A percentile compares a stretch with the other conserved stretches of the same genome.
phyloP scores from a whole-genome alignment of 441 rosid genomes.

The Euphorbia corollata region DNA sequence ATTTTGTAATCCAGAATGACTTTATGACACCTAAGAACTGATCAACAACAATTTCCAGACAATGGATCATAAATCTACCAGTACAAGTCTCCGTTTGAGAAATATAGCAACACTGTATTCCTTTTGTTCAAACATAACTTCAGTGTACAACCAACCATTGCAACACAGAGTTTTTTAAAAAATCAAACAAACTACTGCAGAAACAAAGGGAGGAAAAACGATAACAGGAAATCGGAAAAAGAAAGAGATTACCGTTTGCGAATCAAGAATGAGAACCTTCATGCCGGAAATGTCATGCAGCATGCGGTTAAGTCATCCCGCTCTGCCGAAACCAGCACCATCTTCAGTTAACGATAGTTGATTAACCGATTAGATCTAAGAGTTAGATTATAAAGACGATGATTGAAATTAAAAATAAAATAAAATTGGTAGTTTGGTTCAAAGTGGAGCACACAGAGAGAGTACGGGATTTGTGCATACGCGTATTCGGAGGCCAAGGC shows the following conservation, averaged over 20 bases:
- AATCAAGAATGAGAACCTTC: slow-evolving; percentile 3
- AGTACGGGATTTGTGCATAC: too few relatives aligned
- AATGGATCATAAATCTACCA: not conserved
- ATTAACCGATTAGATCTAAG: too few relatives aligned
- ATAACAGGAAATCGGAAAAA: not conserved
- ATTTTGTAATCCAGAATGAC: not conserved
- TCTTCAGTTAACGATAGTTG: too few relatives aligned
- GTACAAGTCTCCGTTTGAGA: not conserved
- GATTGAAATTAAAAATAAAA: too few relatives aligned
- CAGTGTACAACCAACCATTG: not conserved
- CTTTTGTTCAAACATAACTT: not conserved
- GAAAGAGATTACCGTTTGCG: slow-evolving; percentile 60
- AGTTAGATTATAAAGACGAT: too few relatives aligned
- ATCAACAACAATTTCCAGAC: not conserved
- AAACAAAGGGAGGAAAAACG: not conserved
- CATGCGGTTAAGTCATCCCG: too few relatives aligned
- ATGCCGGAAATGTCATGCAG: too few relatives aligned
- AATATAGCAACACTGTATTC: not conserved
- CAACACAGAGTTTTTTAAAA: not conserved
- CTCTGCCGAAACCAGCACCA: too few relatives aligned
- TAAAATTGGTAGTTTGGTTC: too few relatives aligned
- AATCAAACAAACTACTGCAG: not conserved
- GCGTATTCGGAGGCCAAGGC: too few relatives aligned
- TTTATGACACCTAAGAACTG: not conserved
- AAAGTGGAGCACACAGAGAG: too few relatives aligned